Percentiles rank a stretch among this genome's conserved stretches.
phyloP scores from a whole-genome alignment of 441 rosid genomes.

The Corymbia calophylla region DNA sequence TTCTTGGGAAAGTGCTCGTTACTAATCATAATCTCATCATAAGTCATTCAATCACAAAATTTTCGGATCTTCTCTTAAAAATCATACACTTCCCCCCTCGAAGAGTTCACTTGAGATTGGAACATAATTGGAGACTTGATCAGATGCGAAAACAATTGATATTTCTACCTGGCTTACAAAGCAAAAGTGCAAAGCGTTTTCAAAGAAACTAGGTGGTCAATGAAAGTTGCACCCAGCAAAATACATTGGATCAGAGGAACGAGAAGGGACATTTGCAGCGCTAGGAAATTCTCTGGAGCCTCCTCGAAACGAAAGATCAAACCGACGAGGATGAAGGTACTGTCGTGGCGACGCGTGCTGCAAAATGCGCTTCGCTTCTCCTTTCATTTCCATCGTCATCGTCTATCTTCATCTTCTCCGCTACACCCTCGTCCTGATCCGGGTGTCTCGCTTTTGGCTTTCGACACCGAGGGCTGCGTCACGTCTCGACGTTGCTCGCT shows the following conservation, averaged over 20 bases:
- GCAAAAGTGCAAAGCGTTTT: not conserved
- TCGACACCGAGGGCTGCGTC: not conserved
- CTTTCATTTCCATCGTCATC: not conserved
- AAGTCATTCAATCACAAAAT: not conserved
- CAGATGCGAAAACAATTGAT: not conserved
- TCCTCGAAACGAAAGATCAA: not conserved
- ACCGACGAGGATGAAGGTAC: not conserved
- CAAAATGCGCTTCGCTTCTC: not conserved
- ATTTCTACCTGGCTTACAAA: not conserved
- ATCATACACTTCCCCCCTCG: not conserved
- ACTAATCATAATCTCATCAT: no score
- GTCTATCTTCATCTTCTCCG: not conserved
- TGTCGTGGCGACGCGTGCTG: not conserved
- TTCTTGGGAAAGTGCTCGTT: not conserved
- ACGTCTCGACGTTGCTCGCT: not conserved
- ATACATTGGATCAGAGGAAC: not conserved
- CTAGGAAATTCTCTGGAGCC: not conserved
- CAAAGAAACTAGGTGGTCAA: not conserved
- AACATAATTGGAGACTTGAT: not conserved
- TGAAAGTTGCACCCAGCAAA: no score
- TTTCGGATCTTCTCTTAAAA: no score
- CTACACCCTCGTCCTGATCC: not conserved
- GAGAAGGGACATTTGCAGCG: not conserved
- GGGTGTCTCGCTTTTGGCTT: not conserved
- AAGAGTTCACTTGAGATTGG: not conserved